Evolutionary conservation across 805 yeast species (phyloP).

Genomic region (Ogataea pignaliae): DNA sequence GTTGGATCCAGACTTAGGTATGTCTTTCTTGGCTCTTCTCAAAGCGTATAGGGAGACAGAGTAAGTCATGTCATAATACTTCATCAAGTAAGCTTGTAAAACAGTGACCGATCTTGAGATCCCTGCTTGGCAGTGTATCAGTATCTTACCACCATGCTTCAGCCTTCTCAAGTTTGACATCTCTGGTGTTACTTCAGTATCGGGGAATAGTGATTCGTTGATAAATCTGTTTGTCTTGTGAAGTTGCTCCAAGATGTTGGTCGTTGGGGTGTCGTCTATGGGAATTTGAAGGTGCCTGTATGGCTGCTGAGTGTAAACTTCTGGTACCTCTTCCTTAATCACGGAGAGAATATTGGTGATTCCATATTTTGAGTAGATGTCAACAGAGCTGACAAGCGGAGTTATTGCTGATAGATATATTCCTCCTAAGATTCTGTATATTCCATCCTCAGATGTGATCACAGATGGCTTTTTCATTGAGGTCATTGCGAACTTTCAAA

Average conservation of each 20-base stretch:
- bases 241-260: constrained; percentile 61
- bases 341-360: constrained; percentile 74
- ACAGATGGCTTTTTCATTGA: too few species aligned
- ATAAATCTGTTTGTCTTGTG: constrained; percentile 63
- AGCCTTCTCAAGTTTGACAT: constrained; percentile 21
- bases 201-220: constrained; percentile 53
- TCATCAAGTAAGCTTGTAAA: constrained; percentile 45
- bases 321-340: constrained; percentile 59
- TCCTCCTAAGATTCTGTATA: constrained; percentile 70
- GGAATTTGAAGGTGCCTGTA: constrained; percentile 58
- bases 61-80: constrained; percentile 47
- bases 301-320: constrained; percentile 36
- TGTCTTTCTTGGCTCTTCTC: constrained; percentile 53
- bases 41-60: constrained; percentile 72
- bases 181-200: constrained; percentile 17
- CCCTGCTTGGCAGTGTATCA: constrained; percentile 53
- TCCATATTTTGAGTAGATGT: constrained; percentile 45
- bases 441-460: constrained; percentile 3
- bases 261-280: constrained; percentile 66
- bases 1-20: constrained; percentile 52
- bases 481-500: too few species aligned
- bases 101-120: constrained; percentile 45
- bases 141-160: constrained; percentile 39
- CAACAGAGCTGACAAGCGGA: constrained; percentile 52
- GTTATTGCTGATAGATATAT: constrained; percentile 71